phyloP scores from a whole-genome alignment of 2,329 filamentous ascomycete species.

The Talaromyces verruculosus region DNA sequence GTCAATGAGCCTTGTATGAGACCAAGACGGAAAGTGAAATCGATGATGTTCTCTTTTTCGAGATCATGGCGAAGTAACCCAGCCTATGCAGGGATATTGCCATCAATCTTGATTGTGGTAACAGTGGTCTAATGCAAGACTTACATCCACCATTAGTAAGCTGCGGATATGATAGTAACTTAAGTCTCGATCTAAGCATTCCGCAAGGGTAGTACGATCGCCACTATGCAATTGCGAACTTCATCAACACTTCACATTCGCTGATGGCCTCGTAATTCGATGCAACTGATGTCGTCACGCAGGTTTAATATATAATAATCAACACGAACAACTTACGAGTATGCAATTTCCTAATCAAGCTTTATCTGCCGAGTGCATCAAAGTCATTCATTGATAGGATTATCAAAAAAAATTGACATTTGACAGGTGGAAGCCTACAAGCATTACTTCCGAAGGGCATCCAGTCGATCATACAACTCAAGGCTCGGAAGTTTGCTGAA shows the following conservation, averaged over 20 bases:
- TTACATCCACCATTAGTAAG: background rate
- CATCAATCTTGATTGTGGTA: background rate
- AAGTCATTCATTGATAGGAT: background rate
- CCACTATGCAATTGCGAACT: background rate
- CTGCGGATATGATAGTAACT: background rate
- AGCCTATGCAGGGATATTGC: background rate
- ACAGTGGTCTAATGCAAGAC: slow-evolving; percentile 3
- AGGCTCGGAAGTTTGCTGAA: background rate
- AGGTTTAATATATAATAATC: background rate
- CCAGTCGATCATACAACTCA: background rate
- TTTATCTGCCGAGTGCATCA: background rate
- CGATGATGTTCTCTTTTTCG: background rate
- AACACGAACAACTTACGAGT: background rate
- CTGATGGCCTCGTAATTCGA: background rate
- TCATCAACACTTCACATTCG: background rate
- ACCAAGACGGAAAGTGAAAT: background rate
- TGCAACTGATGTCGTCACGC: background rate
- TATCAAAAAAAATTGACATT: background rate
- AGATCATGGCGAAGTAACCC: background rate
- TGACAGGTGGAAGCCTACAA: background rate
- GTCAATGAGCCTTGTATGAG: background rate
- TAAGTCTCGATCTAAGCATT: background rate
- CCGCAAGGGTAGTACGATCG: background rate
- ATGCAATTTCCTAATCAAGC: background rate
- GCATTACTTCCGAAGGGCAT: background rate